These are phyloP conservation scores for Rhodosporidiobolus odoratus DNA, from an alignment of 768 basidiomycete species.

Conservation along the genomic window DNA sequence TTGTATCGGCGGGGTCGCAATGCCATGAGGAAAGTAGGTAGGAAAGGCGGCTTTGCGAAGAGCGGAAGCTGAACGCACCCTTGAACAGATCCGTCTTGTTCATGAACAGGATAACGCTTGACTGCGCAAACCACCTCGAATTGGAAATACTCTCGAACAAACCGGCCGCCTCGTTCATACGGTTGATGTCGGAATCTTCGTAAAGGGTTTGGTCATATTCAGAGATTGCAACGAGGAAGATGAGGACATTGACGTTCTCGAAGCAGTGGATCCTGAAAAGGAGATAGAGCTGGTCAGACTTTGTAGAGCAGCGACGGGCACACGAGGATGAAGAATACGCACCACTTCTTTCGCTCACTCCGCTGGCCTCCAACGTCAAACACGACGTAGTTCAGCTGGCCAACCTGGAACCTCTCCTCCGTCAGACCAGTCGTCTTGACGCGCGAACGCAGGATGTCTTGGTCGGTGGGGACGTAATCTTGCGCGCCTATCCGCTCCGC, in stretches of 20 bases:
- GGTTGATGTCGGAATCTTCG: conserved; percentile 55
- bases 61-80: conserved; percentile 1
- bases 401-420: conserved; percentile 92
- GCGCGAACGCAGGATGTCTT: conserved; percentile 86
- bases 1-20: too few species aligned
- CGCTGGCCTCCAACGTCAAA: conserved; percentile 86
- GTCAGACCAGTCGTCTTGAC: conserved; percentile 98
- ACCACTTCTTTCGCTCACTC: conserved; percentile 86
- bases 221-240: conserved; percentile 86
- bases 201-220: conserved; percentile 94
- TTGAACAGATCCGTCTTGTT: conserved; percentile 70
- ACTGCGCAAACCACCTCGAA: conserved; percentile 93
- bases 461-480: conserved; percentile 81
- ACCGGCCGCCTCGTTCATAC: conserved; percentile 94
- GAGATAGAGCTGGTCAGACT: neutral
- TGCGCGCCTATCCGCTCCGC: conserved; percentile 74
- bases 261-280: conserved; percentile 71
- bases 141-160: conserved; percentile 98
- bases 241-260: conserved; percentile 87
- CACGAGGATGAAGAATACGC: neutral
- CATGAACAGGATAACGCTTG: conserved; percentile 64
- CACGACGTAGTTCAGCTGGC: conserved; percentile 57
- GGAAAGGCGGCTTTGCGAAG: neutral
- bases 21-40: too few species aligned
- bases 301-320: neutral